Percentiles rank a stretch among this genome's conserved stretches.
phyloP scores from a whole-genome alignment of 257 asterid genomes.

The Nicotiana paniculata region DNA sequence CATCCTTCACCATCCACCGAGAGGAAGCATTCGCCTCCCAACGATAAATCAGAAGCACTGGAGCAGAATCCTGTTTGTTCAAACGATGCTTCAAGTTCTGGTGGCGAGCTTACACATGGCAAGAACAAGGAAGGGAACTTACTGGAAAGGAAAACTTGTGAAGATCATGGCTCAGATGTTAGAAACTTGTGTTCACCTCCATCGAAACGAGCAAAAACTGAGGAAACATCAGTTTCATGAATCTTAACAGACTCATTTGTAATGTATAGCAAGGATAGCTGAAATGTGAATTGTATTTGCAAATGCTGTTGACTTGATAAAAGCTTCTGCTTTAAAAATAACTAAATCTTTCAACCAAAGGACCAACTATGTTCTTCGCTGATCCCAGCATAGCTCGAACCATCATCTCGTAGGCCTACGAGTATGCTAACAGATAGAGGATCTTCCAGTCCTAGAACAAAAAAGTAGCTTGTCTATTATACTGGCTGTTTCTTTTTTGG shows the following conservation, averaged over 20 bases:
- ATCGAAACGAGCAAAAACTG: conserved; percentile 37
- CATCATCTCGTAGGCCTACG: background rate
- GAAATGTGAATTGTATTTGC: conserved; percentile 6
- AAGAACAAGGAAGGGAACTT: conserved; percentile 18
- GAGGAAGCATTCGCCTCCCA: conserved; percentile 17
- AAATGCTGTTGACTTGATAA: conserved; percentile 9
- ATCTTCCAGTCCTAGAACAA: background rate
- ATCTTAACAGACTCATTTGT: conserved; percentile 9
- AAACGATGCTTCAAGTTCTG: conserved; percentile 13
- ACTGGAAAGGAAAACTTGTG: conserved; percentile 18
- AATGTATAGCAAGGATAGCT: background rate
- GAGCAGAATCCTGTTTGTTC: conserved; percentile 7
- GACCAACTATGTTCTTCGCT: background rate
- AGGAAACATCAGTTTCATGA: conserved; percentile 18
- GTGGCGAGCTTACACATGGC: conserved; percentile 10
- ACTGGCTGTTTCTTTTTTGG: background rate
- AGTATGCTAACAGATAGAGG: background rate
- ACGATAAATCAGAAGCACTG: conserved; percentile 24
- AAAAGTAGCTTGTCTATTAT: background rate
- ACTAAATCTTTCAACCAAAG: background rate
- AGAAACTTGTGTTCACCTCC: conserved; percentile 15
- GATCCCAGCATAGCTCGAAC: background rate
- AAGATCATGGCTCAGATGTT: conserved; percentile 23
- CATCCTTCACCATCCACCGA: conserved; percentile 19
- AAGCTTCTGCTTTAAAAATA: background rate